A percentile compares a stretch with the other conserved stretches of the same genome.
phyloP scores from a whole-genome alignment of 345 rosid species.

The Conringia planisiliqua region DNA sequence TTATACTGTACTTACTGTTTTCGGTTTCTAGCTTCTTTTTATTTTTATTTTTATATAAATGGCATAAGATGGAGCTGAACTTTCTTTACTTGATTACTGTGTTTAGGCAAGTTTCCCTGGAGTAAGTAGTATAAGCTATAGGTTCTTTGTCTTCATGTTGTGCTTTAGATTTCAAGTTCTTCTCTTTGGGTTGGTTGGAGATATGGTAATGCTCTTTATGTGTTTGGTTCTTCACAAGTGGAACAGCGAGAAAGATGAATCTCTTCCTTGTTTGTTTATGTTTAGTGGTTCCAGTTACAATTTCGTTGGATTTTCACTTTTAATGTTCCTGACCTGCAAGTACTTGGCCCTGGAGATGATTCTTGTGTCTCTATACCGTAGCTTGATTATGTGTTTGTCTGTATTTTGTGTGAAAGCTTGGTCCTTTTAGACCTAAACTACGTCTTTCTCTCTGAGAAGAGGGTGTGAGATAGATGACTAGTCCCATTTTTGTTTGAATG shows the following conservation, averaged over 20 bases:
- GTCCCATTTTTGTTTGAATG: neutral
- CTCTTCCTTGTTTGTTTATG: neutral
- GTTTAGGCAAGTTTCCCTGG: slow-evolving; percentile 17
- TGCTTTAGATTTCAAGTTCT: slow-evolving; percentile 3
- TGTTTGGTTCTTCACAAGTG: neutral
- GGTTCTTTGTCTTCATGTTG: slow-evolving; percentile 5
- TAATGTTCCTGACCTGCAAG: neutral
- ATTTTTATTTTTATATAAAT: slow-evolving; percentile 22
- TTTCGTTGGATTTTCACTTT: neutral
- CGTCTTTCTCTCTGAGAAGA: slow-evolving; percentile 13
- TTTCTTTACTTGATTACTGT: slow-evolving; percentile 24
- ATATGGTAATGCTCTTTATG: neutral
- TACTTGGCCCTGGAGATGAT: neutral
- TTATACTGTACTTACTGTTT: slow-evolving; percentile 27
- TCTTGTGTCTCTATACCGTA: neutral
- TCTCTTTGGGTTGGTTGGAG: neutral
- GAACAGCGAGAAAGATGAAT: slow-evolving; percentile 8
- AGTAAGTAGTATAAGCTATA: neutral
- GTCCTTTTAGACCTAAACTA: neutral
- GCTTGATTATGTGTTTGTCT: neutral
- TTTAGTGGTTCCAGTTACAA: neutral
- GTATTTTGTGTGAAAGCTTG: neutral
- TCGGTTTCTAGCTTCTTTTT: slow-evolving; percentile 12
- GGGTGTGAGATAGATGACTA: neutral
- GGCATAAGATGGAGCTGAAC: slow-evolving; percentile 16